Percentiles rank a stretch among this genome's conserved stretches.
Evolutionary conservation across 768 basidiomycete genomes (phyloP).

Genomic region (Leccinum boreale): DNA sequence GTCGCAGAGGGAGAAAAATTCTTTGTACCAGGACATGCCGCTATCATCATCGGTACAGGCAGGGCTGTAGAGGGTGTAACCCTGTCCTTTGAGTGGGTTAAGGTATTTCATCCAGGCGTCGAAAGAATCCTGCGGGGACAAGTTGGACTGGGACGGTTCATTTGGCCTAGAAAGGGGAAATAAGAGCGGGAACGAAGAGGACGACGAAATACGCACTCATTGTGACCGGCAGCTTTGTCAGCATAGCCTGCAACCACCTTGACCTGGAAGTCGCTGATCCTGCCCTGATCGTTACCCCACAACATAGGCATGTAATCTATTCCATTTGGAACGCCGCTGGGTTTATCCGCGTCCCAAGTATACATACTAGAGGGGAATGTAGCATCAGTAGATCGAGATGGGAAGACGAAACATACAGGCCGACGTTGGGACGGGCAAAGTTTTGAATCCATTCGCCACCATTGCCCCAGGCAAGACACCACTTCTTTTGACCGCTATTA

Average conservation of each 20-base stretch:
- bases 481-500: conserved; percentile 38
- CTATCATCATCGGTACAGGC: conserved; percentile 58
- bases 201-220: conserved; percentile 56
- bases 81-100: conserved; percentile 49
- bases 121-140: conserved; percentile 48
- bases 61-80: conserved; percentile 61
- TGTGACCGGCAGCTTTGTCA: conserved; percentile 52
- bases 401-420: conserved; percentile 34
- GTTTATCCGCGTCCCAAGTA: conserved; percentile 57
- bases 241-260: conserved; percentile 51
- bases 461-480: conserved; percentile 65
- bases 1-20: conserved; percentile 49
- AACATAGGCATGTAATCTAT: conserved; percentile 59
- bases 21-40: conserved; percentile 62
- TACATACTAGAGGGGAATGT: conserved; percentile 42
- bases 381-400: not conserved
- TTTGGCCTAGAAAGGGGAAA: conserved; percentile 54
- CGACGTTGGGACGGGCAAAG: conserved; percentile 43
- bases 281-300: conserved; percentile 48
- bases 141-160: conserved; percentile 56
- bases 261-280: conserved; percentile 42
- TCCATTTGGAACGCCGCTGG: conserved; percentile 35
- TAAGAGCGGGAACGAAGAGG: conserved; percentile 5
- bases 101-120: conserved; percentile 60
- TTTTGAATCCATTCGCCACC: conserved; percentile 43